These are phyloP conservation scores for Rhodotorula paludigena DNA, from an alignment of 768 basidiomycete genomes.

Conservation along the genomic window DNA sequence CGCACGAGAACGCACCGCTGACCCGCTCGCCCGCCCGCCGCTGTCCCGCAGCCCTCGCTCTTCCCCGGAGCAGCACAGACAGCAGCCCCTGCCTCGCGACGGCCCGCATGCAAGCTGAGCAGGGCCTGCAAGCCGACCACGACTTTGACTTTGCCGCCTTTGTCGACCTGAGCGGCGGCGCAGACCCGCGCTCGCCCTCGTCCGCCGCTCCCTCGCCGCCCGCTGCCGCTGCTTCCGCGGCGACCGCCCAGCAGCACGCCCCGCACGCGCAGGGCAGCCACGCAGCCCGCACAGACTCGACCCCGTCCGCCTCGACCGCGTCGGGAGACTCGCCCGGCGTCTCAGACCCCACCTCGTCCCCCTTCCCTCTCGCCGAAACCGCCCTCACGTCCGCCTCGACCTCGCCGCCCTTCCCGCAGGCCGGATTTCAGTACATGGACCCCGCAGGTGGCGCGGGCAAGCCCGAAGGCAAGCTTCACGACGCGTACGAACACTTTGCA, in stretches of 20 bases:
- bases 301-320: constrained; percentile 21
- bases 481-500: constrained; percentile 17
- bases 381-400: constrained; percentile 28
- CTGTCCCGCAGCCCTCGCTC: too few relatives aligned
- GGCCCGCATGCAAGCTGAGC: background rate
- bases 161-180: constrained; percentile 15
- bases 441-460: background rate
- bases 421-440: background rate
- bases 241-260: background rate
- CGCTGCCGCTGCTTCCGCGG: too few relatives aligned
- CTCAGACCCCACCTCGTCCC: background rate
- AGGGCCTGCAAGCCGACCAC: background rate
- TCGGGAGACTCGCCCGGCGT: constrained; percentile 23
- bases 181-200: too few relatives aligned
- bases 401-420: constrained; percentile 1
- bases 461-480: constrained; percentile 13
- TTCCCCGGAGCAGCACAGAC: too few relatives aligned
- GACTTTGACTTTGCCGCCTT: constrained; percentile 28
- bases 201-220: background rate
- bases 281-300: background rate
- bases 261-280: too few relatives aligned
- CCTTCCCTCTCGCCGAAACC: constrained; percentile 1
- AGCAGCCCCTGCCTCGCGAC: too few relatives aligned
- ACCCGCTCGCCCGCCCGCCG: too few relatives aligned
- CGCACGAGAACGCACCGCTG: too few relatives aligned